A percentile compares a stretch with the other conserved stretches of the same genome.
phyloP scores from a whole-genome alignment of 257 asterid species.

The Pogostemon cablin region DNA sequence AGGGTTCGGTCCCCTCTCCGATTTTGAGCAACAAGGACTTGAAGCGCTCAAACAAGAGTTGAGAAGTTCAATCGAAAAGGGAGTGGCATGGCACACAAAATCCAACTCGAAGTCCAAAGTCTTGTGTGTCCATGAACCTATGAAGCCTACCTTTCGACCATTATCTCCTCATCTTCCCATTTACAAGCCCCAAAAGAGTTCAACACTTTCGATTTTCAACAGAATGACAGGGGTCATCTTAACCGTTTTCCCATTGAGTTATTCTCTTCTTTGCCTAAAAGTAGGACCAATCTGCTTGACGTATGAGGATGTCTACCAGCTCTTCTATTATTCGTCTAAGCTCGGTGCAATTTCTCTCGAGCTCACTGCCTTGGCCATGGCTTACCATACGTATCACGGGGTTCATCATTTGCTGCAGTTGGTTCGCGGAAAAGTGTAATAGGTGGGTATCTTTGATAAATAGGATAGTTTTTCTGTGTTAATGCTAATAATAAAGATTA shows the following conservation, averaged over 20 bases:
- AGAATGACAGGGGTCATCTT: slow-evolving; percentile 30
- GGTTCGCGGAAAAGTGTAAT: slow-evolving; percentile 14
- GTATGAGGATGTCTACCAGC: slow-evolving; percentile 27
- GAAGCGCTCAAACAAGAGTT: slow-evolving; percentile 72
- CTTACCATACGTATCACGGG: slow-evolving; percentile 30
- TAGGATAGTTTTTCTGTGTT: not conserved
- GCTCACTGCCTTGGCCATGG: slow-evolving; percentile 27
- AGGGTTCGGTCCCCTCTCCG: slow-evolving; percentile 66
- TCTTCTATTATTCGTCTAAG: slow-evolving; percentile 28
- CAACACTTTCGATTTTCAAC: slow-evolving; percentile 32
- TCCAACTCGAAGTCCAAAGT: slow-evolving; percentile 19
- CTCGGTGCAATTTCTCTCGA: slow-evolving; percentile 31
- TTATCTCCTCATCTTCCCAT: slow-evolving; percentile 34
- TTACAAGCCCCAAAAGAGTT: slow-evolving; percentile 34
- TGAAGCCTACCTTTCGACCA: slow-evolving; percentile 32
- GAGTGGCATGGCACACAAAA: slow-evolving; percentile 47
- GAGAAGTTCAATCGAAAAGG: slow-evolving; percentile 70
- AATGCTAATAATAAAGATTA: no score
- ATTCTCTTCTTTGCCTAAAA: slow-evolving; percentile 27
- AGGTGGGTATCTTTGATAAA: not conserved
- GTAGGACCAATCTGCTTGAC: slow-evolving; percentile 31
- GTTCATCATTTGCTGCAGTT: slow-evolving; percentile 26
- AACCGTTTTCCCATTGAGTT: slow-evolving; percentile 30
- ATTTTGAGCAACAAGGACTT: slow-evolving; percentile 68
- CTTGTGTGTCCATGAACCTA: slow-evolving; percentile 27